These are phyloP conservation scores for Saturnispora halmiae DNA, from an alignment of 805 yeast species.

Conservation along the genomic window DNA sequence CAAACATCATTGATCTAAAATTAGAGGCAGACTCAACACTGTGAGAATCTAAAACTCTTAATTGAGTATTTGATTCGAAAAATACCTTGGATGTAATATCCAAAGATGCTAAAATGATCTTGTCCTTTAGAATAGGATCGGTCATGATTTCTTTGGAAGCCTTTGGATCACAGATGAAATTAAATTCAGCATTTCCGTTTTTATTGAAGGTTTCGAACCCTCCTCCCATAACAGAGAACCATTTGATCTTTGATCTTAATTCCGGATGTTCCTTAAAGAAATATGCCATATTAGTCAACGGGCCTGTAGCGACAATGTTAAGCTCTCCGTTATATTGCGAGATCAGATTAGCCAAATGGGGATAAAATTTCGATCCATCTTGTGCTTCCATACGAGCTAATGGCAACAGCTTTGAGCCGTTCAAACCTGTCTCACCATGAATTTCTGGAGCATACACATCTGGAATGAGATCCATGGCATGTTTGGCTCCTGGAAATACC, in stretches of 20 bases:
- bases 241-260: constrained; percentile 37
- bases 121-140: constrained; percentile 38
- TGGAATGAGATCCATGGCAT: constrained; percentile 46
- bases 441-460: constrained; percentile 46
- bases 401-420: constrained; percentile 61
- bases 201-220: constrained; percentile 29
- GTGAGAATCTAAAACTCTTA: constrained; percentile 31
- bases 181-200: constrained; percentile 55
- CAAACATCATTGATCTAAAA: constrained; percentile 46
- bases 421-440: constrained; percentile 71
- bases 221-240: constrained; percentile 74
- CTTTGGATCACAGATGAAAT: constrained; percentile 63
- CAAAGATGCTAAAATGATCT: constrained; percentile 51
- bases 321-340: constrained; percentile 37
- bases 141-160: constrained; percentile 56
- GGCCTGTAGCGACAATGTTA: constrained; percentile 65
- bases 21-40: constrained; percentile 28
- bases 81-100: constrained; percentile 62
- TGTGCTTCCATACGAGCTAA: constrained; percentile 28
- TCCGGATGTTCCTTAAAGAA: constrained; percentile 50
- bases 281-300: constrained; percentile 62
- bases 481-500: constrained; percentile 57
- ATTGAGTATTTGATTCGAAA: constrained; percentile 36
- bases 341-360: constrained; percentile 18
- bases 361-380: constrained; percentile 18